phyloP scores from a whole-genome alignment of 2,329 filamentous ascomycete genomes.

The Penicillium sp. region DNA sequence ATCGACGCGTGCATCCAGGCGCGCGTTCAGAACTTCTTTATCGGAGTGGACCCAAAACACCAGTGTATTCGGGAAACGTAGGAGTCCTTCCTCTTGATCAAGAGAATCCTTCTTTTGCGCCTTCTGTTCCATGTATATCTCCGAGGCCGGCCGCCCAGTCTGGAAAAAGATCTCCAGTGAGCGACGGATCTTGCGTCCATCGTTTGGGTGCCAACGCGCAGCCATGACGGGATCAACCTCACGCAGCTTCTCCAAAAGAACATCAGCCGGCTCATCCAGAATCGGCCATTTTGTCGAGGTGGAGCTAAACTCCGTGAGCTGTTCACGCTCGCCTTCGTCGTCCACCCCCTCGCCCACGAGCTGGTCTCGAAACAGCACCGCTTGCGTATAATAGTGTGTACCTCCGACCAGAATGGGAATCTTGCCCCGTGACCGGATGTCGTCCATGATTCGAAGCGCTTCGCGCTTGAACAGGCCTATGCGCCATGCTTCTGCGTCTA shows the following conservation, averaged over 20 bases:
- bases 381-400: conserved; percentile 92
- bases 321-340: conserved; percentile 28
- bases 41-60: conserved; percentile 88
- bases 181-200: conserved; percentile 82
- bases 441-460: conserved; percentile 68
- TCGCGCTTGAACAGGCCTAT: conserved; percentile 75
- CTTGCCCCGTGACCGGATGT: conserved; percentile 76
- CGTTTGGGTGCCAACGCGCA: conserved; percentile 88
- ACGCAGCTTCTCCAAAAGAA: conserved; percentile 70
- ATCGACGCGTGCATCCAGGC: conserved; percentile 77
- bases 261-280: conserved; percentile 68
- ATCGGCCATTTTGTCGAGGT: conserved; percentile 63
- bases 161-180: conserved; percentile 88
- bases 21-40: conserved; percentile 64
- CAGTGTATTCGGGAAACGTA: conserved; percentile 60
- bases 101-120: conserved; percentile 27
- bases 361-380: conserved; percentile 77
- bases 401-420: conserved; percentile 91
- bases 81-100: conserved; percentile 27
- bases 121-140: conserved; percentile 81
- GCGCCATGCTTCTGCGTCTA: conserved; percentile 79
- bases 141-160: conserved; percentile 78
- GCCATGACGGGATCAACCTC: conserved; percentile 91
- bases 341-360: conserved; percentile 51
- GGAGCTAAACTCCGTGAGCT: conserved; percentile 19